These are phyloP conservation scores for Penicillium lividum DNA, from an alignment of 495 filamentous ascomycete species.

Conservation along the genomic window DNA sequence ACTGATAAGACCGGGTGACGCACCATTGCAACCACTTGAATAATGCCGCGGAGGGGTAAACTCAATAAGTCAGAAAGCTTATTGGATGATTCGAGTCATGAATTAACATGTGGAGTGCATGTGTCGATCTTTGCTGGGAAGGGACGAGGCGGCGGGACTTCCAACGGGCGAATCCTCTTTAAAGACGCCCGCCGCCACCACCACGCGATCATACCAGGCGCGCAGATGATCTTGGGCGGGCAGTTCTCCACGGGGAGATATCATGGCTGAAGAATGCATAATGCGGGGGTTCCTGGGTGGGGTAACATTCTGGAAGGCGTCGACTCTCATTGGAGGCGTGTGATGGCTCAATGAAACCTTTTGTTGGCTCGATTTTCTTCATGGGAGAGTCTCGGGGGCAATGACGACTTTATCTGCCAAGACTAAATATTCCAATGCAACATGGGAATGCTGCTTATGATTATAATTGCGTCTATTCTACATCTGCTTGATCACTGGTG, in stretches of 20 bases:
- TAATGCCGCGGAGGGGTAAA: neutral
- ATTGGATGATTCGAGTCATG: slow-evolving; percentile 13
- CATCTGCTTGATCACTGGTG: neutral
- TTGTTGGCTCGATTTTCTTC: neutral
- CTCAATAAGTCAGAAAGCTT: neutral
- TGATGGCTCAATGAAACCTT: slow-evolving; percentile 1
- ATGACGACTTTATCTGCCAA: neutral
- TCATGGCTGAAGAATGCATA: neutral
- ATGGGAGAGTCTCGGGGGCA: neutral
- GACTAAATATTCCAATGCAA: slow-evolving; percentile 1
- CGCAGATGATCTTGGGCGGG: slow-evolving; percentile 24
- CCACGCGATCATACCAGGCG: slow-evolving; percentile 24
- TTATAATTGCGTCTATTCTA: neutral
- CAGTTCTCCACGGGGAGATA: slow-evolving; percentile 7
- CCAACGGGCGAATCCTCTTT: slow-evolving; percentile 3
- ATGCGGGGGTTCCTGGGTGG: neutral
- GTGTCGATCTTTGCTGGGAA: slow-evolving; percentile 22
- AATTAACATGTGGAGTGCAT: slow-evolving; percentile 8
- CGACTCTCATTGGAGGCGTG: neutral
- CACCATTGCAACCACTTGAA: slow-evolving; percentile 16
- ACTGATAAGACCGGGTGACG: slow-evolving; percentile 31
- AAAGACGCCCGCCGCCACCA: slow-evolving; percentile 8
- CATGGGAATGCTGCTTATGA: neutral
- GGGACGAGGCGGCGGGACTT: slow-evolving; percentile 10
- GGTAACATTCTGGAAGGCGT: neutral